Evolutionary conservation across 2,329 filamentous ascomycete genomes (phyloP).

Genomic region (Magnaporthales sp.): DNA sequence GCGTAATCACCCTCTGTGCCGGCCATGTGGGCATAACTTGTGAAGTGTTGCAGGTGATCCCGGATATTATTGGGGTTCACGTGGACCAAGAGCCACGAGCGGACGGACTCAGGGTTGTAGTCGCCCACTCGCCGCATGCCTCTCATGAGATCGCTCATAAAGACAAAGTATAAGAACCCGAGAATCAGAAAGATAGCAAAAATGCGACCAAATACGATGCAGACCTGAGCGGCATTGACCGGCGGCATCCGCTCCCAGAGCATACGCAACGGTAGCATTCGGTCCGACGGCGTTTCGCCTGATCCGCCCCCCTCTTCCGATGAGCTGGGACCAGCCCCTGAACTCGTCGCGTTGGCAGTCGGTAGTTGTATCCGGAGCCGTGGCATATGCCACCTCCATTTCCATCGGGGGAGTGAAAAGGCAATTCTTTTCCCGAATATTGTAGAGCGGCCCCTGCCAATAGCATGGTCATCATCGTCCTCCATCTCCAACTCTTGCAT

Average conservation of each 20-base stretch:
- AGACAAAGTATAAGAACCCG: slow-evolving; percentile 72
- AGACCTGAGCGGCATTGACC: slow-evolving; percentile 31
- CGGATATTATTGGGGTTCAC: slow-evolving; percentile 63
- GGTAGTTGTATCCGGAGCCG: slow-evolving; percentile 36
- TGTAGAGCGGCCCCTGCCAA: slow-evolving; percentile 26
- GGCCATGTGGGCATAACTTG: slow-evolving; percentile 79
- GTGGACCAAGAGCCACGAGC: slow-evolving; percentile 62
- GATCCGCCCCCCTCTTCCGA: slow-evolving; percentile 12
- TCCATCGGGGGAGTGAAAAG: slow-evolving; percentile 44
- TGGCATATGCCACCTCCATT: slow-evolving; percentile 46
- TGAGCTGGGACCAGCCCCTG: slow-evolving; percentile 18
- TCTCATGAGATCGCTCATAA: slow-evolving; percentile 76
- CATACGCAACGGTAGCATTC: slow-evolving; percentile 6
- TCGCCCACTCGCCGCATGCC: slow-evolving; percentile 49
- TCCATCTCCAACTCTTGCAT: slow-evolving; percentile 86
- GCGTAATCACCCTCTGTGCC: slow-evolving; percentile 91
- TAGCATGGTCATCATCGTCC: slow-evolving; percentile 43
- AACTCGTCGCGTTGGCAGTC: slow-evolving; percentile 7
- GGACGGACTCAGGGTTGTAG: slow-evolving; percentile 77
- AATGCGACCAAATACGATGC: slow-evolving; percentile 63
- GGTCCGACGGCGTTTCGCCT: slow-evolving; percentile 12
- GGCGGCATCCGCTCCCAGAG: slow-evolving; percentile 23
- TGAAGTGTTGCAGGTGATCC: slow-evolving; percentile 68
- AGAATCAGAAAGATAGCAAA: slow-evolving; percentile 69
- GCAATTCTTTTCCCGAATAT: slow-evolving; percentile 48